phyloP scores from a whole-genome alignment of 306 rosid genomes.

The Dalbergia cochinchinensis region DNA sequence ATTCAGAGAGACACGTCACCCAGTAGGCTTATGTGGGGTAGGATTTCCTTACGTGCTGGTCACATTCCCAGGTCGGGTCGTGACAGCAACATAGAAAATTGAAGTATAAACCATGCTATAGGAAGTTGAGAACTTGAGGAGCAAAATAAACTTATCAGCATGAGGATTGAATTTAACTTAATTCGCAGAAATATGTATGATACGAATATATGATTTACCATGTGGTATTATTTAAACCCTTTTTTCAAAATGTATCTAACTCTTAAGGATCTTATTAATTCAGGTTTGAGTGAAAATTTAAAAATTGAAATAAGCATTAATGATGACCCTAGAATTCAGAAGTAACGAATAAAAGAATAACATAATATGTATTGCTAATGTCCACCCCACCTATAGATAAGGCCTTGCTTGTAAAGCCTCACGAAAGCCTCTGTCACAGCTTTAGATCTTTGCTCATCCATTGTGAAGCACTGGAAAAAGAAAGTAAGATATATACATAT shows the following conservation, averaged over 20 bases:
- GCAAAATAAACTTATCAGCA: constrained; percentile 3
- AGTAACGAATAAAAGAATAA: constrained; percentile 35
- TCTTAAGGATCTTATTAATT: not conserved
- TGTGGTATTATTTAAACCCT: not conserved
- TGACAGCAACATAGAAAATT: not conserved
- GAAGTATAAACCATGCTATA: not conserved
- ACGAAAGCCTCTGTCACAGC: constrained; percentile 97
- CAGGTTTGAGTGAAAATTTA: not conserved
- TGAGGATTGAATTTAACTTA: constrained; percentile 16
- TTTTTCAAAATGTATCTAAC: not conserved
- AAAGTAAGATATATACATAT: constrained; percentile 23
- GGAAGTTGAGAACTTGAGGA: constrained; percentile 26
- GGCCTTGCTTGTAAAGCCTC: constrained; percentile 74
- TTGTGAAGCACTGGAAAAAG: constrained; percentile 82
- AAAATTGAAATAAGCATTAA: constrained; percentile 3
- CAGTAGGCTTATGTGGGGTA: too few relatives aligned
- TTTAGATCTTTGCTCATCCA: constrained; percentile 87
- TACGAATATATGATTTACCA: not conserved
- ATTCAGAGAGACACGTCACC: too few relatives aligned
- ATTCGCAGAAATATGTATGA: not conserved
- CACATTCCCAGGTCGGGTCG: too few relatives aligned
- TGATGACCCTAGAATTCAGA: constrained; percentile 30
- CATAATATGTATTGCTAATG: constrained; percentile 21
- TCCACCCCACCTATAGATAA: constrained; percentile 79
- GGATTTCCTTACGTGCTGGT: too few relatives aligned